Evolutionary conservation across 495 filamentous ascomycete species (phyloP).

Genomic region (Neurospora sp.): DNA sequence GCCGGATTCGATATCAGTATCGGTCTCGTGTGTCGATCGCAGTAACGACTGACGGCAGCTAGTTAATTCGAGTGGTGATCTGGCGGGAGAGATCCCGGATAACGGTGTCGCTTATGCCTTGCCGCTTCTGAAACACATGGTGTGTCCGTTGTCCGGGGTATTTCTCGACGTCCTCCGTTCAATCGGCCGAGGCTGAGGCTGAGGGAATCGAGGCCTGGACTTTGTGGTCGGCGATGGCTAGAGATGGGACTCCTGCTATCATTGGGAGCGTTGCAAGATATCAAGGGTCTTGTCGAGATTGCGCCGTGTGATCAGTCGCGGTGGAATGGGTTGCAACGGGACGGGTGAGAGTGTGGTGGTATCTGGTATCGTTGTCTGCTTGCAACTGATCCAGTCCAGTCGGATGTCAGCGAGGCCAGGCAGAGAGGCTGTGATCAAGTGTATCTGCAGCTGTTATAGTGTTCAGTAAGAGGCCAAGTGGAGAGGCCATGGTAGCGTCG

Average conservation of each 20-base stretch:
- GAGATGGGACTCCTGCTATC: neutral
- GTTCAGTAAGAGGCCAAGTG: neutral
- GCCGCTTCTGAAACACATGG: neutral
- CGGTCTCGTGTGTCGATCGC: neutral
- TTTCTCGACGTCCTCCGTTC: neutral
- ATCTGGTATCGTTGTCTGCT: neutral
- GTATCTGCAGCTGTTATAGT: neutral
- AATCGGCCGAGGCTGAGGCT: neutral
- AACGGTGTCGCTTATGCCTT: neutral
- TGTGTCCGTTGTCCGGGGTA: neutral
- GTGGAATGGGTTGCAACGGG: neutral
- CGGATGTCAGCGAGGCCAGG: neutral
- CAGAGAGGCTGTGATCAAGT: neutral
- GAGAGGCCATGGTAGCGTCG: neutral
- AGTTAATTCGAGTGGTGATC: neutral
- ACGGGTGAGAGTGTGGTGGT: neutral
- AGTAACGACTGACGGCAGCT: neutral
- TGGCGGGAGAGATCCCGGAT: neutral
- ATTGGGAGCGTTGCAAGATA: neutral
- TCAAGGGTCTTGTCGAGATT: neutral
- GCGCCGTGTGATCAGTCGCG: neutral
- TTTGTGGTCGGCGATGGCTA: neutral
- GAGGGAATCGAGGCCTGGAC: neutral
- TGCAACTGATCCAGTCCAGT: neutral
- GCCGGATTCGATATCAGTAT: neutral